Evolutionary conservation across 2,329 filamentous ascomycete species (phyloP), one percentile per base, ranked within the genome.

Genomic region (Chlorencoelia australis): DNA sequence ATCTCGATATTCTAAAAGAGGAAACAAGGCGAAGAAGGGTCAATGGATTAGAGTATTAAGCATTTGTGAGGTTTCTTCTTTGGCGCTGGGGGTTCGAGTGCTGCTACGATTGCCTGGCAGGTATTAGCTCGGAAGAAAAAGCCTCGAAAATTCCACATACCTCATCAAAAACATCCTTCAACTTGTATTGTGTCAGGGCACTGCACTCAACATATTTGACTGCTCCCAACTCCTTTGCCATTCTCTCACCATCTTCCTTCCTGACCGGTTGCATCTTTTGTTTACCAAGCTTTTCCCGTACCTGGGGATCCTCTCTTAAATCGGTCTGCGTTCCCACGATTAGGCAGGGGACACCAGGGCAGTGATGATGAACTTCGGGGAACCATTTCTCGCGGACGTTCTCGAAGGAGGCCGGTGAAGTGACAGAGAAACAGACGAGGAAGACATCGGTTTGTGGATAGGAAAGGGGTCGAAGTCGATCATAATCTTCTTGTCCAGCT

Each of bases 361-460:
- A 98, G 66, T 98, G 91, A 64, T 98, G 91, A 61, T 94, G 88
- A 28, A 98, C 91, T 65, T 98, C 91, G 30, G 91, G 91, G 55
- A 95, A 94, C 89, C 88, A 95, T 65, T 95, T 95, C 71, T 95
- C 89, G 55, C 88, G 80, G 34, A 96, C 91, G 81, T 98, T 98
- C 62, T 98, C 91, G 62, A 98, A 98, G 6, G 88, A 95, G 26
- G 91, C 88, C 26, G 89, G 91, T 30, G 89, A 95, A 39, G 88
- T 95, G 57, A 98, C 88, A 58, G 87, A 94, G 65, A 96, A 98
- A 71, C 91, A 98, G 53, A 98, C 88, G 42, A 98, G 81, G 68
- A 98, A 96, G 49, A 96, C 91, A 58, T 96, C 91, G 53, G 91
- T 96, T 67, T 96, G 91, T 1, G 91, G 91, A 61, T 98, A 98